Evolutionary conservation across 2,329 filamentous ascomycete genomes (phyloP).

Genomic region (Cladophialophora bantiana): DNA sequence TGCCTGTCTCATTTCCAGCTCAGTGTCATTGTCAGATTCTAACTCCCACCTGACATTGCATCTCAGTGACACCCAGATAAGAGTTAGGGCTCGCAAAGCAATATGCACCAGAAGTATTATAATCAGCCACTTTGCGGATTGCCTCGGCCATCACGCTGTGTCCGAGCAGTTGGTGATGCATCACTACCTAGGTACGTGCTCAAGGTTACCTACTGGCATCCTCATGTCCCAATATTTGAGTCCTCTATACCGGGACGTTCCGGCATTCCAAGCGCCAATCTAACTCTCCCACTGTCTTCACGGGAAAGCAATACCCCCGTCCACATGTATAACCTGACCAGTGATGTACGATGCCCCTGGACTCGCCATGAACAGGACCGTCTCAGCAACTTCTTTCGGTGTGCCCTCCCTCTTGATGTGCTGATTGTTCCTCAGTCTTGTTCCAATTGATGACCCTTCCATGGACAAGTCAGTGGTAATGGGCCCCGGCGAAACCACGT

Average conservation of each 20-base stretch:
- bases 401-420: slow-evolving; percentile 57
- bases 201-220: not conserved
- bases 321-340: slow-evolving; percentile 57
- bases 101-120: not conserved
- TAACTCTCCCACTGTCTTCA: slow-evolving; percentile 7
- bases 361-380: slow-evolving; percentile 54
- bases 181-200: not conserved
- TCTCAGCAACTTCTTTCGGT: slow-evolving; percentile 59
- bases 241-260: not conserved
- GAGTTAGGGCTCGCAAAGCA: not conserved
- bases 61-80: not conserved
- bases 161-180: not conserved
- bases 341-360: slow-evolving; percentile 52
- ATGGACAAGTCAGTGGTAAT: slow-evolving; percentile 64
- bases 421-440: slow-evolving; percentile 54
- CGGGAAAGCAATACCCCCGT: slow-evolving; percentile 48
- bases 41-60: not conserved
- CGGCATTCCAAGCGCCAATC: not conserved
- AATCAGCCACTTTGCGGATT: not conserved
- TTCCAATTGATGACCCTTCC: slow-evolving; percentile 55
- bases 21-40: not conserved
- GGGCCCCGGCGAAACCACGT: slow-evolving; percentile 60
- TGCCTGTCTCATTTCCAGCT: not conserved
- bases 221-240: not conserved
- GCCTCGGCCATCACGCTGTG: not conserved